These are phyloP conservation scores for Ascosphaera aggregata DNA, from an alignment of 2,329 filamentous ascomycete species.

Conservation along the genomic window DNA sequence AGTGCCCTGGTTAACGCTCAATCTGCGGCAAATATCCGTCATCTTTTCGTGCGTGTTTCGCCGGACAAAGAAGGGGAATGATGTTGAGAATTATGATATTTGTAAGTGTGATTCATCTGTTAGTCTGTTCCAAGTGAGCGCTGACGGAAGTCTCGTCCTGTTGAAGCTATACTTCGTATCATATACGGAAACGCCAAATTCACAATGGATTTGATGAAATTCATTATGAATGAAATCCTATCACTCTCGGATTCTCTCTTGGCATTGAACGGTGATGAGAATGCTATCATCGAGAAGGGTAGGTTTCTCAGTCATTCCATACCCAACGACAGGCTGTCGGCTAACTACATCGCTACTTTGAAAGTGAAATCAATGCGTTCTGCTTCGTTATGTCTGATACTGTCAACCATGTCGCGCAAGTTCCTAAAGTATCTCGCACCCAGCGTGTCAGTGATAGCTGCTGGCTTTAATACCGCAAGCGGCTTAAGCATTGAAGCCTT, in stretches of 20 bases:
- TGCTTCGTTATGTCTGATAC: slow-evolving; percentile 26
- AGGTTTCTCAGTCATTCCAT: background rate
- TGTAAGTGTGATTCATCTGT: slow-evolving; percentile 17
- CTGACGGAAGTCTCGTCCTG: background rate
- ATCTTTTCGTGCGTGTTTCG: slow-evolving; percentile 43
- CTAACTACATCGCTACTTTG: background rate
- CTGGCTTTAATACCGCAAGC: slow-evolving; percentile 18
- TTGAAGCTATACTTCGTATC: slow-evolving; percentile 43
- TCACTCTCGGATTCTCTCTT: slow-evolving; percentile 19
- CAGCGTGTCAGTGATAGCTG: slow-evolving; percentile 34
- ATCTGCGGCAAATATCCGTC: slow-evolving; percentile 43
- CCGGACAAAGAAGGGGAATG: slow-evolving; percentile 31
- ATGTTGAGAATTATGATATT: slow-evolving; percentile 28
- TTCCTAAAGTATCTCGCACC: slow-evolving; percentile 48
- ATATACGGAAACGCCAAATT: slow-evolving; percentile 56
- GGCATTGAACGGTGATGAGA: slow-evolving; percentile 10
- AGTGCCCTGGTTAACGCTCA: slow-evolving; percentile 52
- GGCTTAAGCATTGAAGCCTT: slow-evolving; percentile 16
- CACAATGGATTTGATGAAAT: slow-evolving; percentile 43
- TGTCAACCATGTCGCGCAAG: slow-evolving; percentile 50
- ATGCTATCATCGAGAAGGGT: slow-evolving; percentile 4
- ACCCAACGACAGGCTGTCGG: background rate
- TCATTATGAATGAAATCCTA: slow-evolving; percentile 30
- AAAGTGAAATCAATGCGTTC: slow-evolving; percentile 1
- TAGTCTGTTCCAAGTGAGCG: background rate